Conservation (phyloP, 2,329 filamentous ascomycete species). For the Hypoxylon sp. region DNA sequence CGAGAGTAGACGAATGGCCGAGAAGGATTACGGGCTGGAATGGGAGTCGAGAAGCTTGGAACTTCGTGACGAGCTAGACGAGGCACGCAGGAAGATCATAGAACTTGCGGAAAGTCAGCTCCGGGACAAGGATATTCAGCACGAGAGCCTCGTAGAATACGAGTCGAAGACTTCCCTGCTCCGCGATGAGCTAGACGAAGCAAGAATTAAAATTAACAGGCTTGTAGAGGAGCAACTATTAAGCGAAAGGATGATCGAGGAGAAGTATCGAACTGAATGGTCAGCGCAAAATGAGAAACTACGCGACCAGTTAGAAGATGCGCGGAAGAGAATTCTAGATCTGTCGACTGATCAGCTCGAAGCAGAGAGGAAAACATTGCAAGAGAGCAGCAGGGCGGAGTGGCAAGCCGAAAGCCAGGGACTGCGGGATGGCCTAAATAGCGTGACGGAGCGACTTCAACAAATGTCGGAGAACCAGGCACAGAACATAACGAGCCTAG, state of each 20-base stretch:
- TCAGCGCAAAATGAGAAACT: constrained; percentile 3
- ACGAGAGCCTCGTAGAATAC: background rate
- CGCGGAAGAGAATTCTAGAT: constrained; percentile 3
- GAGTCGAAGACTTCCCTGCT: background rate
- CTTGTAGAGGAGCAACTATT: constrained; percentile 4
- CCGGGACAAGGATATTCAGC: background rate
- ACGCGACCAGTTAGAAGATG: constrained; percentile 1
- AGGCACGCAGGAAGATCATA: background rate
- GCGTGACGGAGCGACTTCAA: background rate
- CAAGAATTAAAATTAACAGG: background rate
- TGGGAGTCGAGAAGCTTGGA: background rate
- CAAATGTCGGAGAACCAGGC: background rate
- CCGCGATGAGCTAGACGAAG: constrained; percentile 4
- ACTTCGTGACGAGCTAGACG: constrained; percentile 1
- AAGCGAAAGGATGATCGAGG: constrained; percentile 3
- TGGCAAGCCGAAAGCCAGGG: constrained; percentile 4
- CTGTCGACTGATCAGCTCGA: background rate
- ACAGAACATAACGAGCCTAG: background rate
- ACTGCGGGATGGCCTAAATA: background rate
- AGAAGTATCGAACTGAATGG: constrained; percentile 11
- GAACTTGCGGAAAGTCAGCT: background rate
- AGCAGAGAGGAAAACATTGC: background rate
- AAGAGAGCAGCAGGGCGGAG: constrained; percentile 1
- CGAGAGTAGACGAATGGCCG: background rate
- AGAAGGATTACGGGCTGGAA: background rate